Evolutionary conservation across 2,329 filamentous ascomycete genomes (phyloP), one percentile per base, ranked within the genome.

Genomic region (Niveomyces coronatus): DNA sequence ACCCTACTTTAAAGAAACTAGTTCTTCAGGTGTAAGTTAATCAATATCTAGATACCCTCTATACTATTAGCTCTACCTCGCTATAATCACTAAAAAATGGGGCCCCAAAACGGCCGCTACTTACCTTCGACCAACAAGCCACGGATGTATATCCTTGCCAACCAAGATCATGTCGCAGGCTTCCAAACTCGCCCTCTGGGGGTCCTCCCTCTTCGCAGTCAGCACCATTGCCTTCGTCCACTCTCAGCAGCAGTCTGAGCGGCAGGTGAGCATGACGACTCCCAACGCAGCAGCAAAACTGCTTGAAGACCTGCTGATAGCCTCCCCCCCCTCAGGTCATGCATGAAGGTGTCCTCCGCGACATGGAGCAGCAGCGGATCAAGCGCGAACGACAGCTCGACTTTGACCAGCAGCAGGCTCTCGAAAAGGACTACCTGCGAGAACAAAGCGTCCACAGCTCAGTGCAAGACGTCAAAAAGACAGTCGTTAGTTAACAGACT

Each of bases 261-360:
- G 85, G 69, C 74, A 76, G 47, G 89, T 94, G 68, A 44, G 78
- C n/a, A n/a, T n/a, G n/a, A n/a, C n/a, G n/a, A n/a, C n/a, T n/a
- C n/a, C n/a, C n/a, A n/a, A n/a, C n/a, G n/a, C n/a, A n/a, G n/a
- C n/a, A n/a, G n/a, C n/a, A n/a, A n/a, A n/a, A n/a, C n/a, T n/a
- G n/a, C n/a, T n/a, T n/a, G n/a, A n/a, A n/a, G 15, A 15, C 16
- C 11, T 39, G 9, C 26, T 39, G 18, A 39, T 15, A 6, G 17
- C 8, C 20, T 27, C 11, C 8, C 5, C n/a, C 15, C 15, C 13
- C 24, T 6, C n/a, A 89, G 91, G 84, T 85, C 41, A 98, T 98
- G 91, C 91, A 98, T 55, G 76, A 82, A 48, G 91, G 91, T 31
- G 91, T 98, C 29, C 68, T 96, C 47, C 84, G 89, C 46, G 91